These are phyloP conservation scores for Umbelopsis ramanniana DNA, from an alignment of 192 early-diverging fungal genomes.

Conservation along the genomic window DNA sequence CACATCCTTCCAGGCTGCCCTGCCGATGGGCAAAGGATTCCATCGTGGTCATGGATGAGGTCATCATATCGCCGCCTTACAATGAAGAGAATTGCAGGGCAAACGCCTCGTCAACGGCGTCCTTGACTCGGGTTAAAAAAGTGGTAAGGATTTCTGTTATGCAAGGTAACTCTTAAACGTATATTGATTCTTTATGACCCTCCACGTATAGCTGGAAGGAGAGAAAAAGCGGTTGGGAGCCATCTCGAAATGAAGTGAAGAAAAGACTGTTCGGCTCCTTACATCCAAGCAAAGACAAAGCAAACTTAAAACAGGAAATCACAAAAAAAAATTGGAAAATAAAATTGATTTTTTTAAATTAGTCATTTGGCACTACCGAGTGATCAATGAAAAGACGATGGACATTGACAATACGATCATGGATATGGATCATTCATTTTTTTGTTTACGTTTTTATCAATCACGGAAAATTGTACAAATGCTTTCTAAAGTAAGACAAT, in stretches of 20 bases:
- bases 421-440: too few species aligned
- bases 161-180: background rate
- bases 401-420: too few species aligned
- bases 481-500: too few species aligned
- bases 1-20: slow-evolving; percentile 57
- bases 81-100: slow-evolving; percentile 70
- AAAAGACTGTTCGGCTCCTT: background rate
- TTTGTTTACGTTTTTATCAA: too few species aligned
- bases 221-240: slow-evolving; percentile 10
- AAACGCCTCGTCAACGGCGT: slow-evolving; percentile 53
- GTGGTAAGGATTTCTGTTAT: slow-evolving; percentile 52
- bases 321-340: background rate
- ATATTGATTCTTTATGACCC: background rate
- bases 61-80: slow-evolving; percentile 77
- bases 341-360: too few species aligned
- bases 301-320: background rate
- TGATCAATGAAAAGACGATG: too few species aligned
- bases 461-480: too few species aligned
- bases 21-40: slow-evolving; percentile 75
- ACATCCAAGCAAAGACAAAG: too few species aligned
- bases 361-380: too few species aligned
- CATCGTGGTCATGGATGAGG: slow-evolving; percentile 84
- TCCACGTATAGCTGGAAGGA: background rate
- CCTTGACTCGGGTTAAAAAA: slow-evolving; percentile 75
- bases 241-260: background rate